Evolutionary conservation across 768 basidiomycete genomes (phyloP), one percentile per base, ranked within the genome.

Genomic region (Paxillus rubicundulus): DNA sequence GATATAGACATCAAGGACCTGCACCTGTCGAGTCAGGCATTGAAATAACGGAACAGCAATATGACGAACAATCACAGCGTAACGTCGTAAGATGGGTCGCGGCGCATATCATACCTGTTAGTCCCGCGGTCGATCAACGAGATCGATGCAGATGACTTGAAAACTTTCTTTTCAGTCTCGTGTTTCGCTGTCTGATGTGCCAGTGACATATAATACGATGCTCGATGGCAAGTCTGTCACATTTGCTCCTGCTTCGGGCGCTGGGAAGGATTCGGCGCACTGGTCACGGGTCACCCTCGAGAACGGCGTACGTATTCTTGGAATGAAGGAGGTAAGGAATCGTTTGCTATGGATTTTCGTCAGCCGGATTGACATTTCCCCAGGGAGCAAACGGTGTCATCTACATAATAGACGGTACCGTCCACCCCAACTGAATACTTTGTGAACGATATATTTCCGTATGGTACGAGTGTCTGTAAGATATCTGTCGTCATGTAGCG

Each of bases 11-110:
- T 56, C 76, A 87, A 72, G 82, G 78, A 5, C 73, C 81, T 9
- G 60, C 59, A 8, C 54, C 69, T 6, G 51, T 61, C 0, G 74
- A 77, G 20, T 75, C 74, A n/a, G 75, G 70, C 1, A 72, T 82
- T 21, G 70, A 77, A n/a, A 75, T 91, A 9, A 76, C 85, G 2
- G 85, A 91, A 51, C 72, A 84, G 49, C 82, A 90, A 58, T 82
- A 80, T 36, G 85, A 92, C 50, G 70, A 70, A 10, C 64, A 61
- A 41, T 81, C 84, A 7, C 84, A 74, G 70, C 71, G 70, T 58
- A 89, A 92, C 59, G 87, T 95, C 12, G 79, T 85, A 59, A 77
- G 76, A 46, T 96, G 92, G 89, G 77, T 95, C 0, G 82, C 84
- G 1, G 86, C 86, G 2, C 93, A 94, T 62, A 83, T 95, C 53